These are phyloP conservation scores for Brettanomyces bruxellensis DNA, from an alignment of 805 yeast species.

Conservation along the genomic window DNA sequence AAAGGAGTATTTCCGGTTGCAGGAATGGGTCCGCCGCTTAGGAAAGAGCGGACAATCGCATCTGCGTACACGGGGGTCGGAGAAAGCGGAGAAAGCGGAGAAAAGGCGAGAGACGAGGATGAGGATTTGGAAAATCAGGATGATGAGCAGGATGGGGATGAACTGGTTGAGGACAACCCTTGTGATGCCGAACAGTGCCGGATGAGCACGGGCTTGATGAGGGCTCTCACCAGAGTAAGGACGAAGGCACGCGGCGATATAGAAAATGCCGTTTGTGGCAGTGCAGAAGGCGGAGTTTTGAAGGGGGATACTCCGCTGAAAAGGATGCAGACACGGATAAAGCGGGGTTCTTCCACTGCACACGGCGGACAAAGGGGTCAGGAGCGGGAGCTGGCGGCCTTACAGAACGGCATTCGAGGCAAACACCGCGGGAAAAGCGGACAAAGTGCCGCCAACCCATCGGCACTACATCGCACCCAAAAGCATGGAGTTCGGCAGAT, in stretches of 20 bases:
- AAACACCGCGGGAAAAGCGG: background rate
- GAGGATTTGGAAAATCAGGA: constrained; percentile 1
- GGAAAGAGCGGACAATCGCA: constrained; percentile 51
- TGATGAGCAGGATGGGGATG: constrained; percentile 1
- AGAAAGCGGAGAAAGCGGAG: constrained; percentile 5
- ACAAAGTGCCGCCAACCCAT: background rate
- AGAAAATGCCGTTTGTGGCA: constrained; percentile 11
- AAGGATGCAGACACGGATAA: background rate
- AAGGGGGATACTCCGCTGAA: background rate
- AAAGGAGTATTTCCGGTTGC: constrained; percentile 72
- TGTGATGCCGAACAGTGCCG: constrained; percentile 13
- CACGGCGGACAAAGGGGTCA: too few species aligned
- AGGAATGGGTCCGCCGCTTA: constrained; percentile 65
- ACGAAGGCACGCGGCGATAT: constrained; percentile 12
- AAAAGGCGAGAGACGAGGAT: background rate
- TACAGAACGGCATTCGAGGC: background rate
- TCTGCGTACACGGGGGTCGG: constrained; percentile 18
- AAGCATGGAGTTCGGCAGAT: background rate
- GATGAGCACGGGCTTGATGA: constrained; percentile 14
- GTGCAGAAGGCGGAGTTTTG: background rate
- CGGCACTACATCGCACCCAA: too few species aligned
- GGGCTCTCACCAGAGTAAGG: constrained; percentile 14
- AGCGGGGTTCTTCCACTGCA: background rate
- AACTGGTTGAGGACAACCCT: constrained; percentile 16
- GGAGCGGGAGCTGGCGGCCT: too few species aligned